Conservation (phyloP, 1,284 basidiomycete genomes). For the Cryptococcus wingfieldii region DNA sequence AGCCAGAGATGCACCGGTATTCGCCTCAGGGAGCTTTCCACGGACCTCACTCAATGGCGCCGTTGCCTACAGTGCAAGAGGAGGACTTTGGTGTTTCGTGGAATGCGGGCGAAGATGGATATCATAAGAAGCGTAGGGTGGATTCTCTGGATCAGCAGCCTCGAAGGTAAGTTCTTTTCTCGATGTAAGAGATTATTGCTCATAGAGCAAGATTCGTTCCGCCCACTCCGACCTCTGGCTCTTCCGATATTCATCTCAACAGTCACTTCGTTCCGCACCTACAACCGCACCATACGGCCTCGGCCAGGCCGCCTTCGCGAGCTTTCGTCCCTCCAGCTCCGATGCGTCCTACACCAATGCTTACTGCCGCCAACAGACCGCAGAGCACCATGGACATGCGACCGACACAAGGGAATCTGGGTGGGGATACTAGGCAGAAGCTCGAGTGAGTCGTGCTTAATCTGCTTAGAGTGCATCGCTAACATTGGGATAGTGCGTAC, state of each 20-base stretch:
- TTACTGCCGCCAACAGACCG: background rate
- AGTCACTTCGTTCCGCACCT: background rate
- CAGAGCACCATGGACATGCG: background rate
- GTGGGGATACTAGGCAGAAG: background rate
- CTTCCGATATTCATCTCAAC: background rate
- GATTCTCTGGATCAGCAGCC: background rate
- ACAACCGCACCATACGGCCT: background rate
- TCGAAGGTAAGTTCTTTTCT: background rate
- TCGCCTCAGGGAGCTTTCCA: background rate
- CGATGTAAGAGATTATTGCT: background rate
- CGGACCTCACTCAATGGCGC: background rate
- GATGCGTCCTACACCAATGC: background rate
- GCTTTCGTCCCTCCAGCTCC: background rate
- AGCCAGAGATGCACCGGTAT: background rate
- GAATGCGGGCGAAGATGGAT: background rate
- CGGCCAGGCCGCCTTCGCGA: background rate
- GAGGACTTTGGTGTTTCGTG: background rate
- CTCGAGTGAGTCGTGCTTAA: background rate
- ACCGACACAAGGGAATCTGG: background rate
- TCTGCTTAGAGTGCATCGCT: background rate
- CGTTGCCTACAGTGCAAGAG: background rate
- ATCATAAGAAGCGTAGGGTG: background rate
- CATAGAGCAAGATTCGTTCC: background rate
- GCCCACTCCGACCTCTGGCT: background rate
- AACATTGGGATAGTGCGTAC: background rate